Evolutionary conservation across 345 rosid species (phyloP).

Genomic region (Sonneratia caseolaris): DNA sequence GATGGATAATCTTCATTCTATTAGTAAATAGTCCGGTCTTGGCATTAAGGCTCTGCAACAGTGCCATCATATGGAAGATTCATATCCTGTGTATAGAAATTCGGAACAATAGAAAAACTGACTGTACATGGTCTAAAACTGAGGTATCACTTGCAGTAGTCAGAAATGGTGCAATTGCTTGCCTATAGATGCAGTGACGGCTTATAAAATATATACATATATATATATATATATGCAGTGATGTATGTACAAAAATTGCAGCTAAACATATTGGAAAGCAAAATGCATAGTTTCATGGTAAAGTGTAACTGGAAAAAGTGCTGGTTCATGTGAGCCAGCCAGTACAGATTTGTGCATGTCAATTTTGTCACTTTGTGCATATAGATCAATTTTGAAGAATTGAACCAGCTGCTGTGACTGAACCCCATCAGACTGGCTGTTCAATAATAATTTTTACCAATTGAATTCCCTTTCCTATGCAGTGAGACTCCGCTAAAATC

Average conservation of each 20-base stretch:
- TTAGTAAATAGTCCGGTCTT: conserved; percentile 87
- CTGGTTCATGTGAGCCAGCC: too few relatives aligned
- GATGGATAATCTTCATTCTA: conserved; percentile 82
- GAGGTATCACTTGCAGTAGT: background rate
- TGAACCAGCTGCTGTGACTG: too few relatives aligned
- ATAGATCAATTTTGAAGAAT: too few relatives aligned
- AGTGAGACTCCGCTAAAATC: too few relatives aligned
- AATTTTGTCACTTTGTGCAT: too few relatives aligned
- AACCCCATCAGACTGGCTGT: too few relatives aligned
- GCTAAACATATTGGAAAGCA: background rate
- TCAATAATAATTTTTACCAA: too few relatives aligned
- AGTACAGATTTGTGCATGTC: too few relatives aligned
- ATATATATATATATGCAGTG: too few relatives aligned
- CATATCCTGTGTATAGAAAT: background rate
- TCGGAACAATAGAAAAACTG: background rate
- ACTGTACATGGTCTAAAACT: background rate
- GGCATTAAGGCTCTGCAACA: conserved; percentile 83
- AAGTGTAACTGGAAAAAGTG: background rate
- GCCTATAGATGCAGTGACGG: too few relatives aligned
- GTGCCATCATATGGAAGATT: background rate
- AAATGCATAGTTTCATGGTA: background rate
- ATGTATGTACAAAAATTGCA: background rate
- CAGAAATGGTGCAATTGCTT: background rate
- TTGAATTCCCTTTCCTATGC: too few relatives aligned
- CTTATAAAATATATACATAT: too few relatives aligned